These are phyloP conservation scores for Rhodotorula graminis DNA, from an alignment of 768 basidiomycete species.

Conservation along the genomic window DNA sequence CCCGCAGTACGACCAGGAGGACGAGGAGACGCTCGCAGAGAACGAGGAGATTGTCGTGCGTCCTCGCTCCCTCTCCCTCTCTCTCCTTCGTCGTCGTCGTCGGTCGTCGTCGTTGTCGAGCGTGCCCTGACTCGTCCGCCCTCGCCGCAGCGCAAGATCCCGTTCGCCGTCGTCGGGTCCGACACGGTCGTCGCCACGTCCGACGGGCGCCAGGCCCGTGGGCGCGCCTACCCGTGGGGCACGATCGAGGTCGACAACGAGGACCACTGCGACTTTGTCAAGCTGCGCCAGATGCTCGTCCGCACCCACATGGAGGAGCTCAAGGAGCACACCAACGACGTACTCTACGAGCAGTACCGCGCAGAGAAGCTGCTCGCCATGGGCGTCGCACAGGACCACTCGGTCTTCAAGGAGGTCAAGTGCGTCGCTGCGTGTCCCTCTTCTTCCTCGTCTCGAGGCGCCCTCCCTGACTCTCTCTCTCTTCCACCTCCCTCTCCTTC, in stretches of 20 bases:
- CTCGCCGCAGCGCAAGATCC: slow-evolving; percentile 70
- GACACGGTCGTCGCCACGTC: slow-evolving; percentile 72
- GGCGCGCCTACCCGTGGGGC: slow-evolving; percentile 96
- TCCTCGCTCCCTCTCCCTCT: not conserved
- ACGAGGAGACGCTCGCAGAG: slow-evolving; percentile 95
- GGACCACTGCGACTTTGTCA: slow-evolving; percentile 98
- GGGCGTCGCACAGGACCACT: slow-evolving; percentile 96
- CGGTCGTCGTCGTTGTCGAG: too few species aligned
- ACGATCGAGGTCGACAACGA: slow-evolving; percentile 99
- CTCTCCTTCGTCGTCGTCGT: too few species aligned
- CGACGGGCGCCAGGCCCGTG: slow-evolving; percentile 87
- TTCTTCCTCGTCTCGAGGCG: not conserved
- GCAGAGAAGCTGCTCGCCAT: slow-evolving; percentile 91
- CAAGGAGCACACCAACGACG: slow-evolving; percentile 90
- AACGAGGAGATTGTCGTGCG: slow-evolving; percentile 77
- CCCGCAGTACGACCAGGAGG: slow-evolving; percentile 94
- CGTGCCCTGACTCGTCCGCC: not conserved
- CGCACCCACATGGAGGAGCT: slow-evolving; percentile 99
- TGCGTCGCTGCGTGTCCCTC: slow-evolving; percentile 51
- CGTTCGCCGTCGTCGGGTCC: slow-evolving; percentile 96
- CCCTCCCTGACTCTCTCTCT: not conserved
- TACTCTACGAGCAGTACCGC: slow-evolving; percentile 97
- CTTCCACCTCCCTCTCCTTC: not conserved
- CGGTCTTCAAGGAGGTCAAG: slow-evolving; percentile 99
- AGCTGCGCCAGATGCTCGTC: slow-evolving; percentile 98